Percentiles rank a stretch among this genome's conserved stretches.
phyloP scores from a whole-genome alignment of 1,284 basidiomycete species.

The Microbotryomycetes sp. region DNA sequence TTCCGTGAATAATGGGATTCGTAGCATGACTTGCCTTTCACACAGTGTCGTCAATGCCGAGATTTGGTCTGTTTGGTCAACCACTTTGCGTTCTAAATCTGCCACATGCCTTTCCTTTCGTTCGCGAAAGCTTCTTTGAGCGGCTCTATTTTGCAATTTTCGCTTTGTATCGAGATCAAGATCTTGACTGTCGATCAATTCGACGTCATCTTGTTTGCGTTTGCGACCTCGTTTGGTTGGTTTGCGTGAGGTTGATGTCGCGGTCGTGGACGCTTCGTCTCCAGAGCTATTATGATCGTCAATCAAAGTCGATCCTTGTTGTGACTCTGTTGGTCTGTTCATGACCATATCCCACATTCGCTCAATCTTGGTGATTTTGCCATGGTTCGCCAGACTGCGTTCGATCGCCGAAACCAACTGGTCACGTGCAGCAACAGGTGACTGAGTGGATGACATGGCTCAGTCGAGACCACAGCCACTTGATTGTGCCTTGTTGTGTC shows the following conservation, averaged over 20 bases:
- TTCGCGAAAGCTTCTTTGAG: constrained; percentile 30
- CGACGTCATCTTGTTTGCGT: constrained; percentile 7
- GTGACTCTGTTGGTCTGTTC: not conserved
- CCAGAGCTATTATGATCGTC: not conserved
- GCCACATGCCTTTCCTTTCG: constrained; percentile 26
- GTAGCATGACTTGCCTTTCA: not conserved
- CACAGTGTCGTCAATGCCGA: not conserved
- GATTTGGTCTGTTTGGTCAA: constrained; percentile 16
- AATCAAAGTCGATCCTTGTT: not conserved
- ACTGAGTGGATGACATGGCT: no score
- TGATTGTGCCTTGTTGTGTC: no score
- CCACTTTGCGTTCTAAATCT: constrained; percentile 22
- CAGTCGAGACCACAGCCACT: no score
- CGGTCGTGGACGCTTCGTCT: not conserved
- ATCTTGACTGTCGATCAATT: constrained; percentile 4
- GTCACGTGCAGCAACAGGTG: no score
- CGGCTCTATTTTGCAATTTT: constrained; percentile 31
- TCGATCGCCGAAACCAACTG: not conserved
- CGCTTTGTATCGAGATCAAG: constrained; percentile 25
- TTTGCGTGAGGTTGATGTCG: no score
- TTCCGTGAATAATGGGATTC: not conserved
- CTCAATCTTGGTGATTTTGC: not conserved
- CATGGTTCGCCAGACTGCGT: not conserved
- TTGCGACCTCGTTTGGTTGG: constrained; percentile 15
- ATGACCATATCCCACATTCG: not conserved